Evolutionary conservation across 352 stramenopile genomes (phyloP), one percentile per base, ranked within the genome.

Genomic region (Globisporangium perplexum): DNA sequence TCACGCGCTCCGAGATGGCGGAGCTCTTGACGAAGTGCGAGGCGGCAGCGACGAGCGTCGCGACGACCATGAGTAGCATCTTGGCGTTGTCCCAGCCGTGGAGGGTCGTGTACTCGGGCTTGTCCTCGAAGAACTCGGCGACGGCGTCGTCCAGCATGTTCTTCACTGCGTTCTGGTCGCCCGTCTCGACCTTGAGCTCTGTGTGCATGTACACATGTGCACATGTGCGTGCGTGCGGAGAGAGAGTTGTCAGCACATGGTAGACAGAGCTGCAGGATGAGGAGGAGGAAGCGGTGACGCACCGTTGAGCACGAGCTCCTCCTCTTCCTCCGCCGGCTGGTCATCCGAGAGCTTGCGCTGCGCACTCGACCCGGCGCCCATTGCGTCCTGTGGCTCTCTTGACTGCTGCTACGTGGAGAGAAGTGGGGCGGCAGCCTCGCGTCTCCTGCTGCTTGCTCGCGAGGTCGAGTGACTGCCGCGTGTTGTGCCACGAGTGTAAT

Each of bases 61-160:
- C 78, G 30, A 92, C 20, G 44, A 86, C 67, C 82, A 95, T 91
- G 15, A 90, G 55, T 47, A 90, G 41, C 36, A 95, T 60, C 59
- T 95, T 95, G 47, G 84, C 60, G 55, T 95, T 95, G 62, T 95
- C 82, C 72, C 77, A 87, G 30, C 71, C 78, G 53, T 93, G 92
- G 47, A 89, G 72, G 28, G 90, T 65, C 45, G 66, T 59, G 44
- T 76, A 88, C 4, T 77, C 61, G 28, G 70, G 47, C 47, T 77
- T 83, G 22, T 69, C 66, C 55, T 90, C 59, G 51, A 90, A 88
- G 53, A 83, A 77, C 63, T 91, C 84, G 50, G 73, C 58, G 48
- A 95, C 74, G 18, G 74, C 77, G 57, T 95, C 84, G 60, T 95
- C 84, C 51, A 95, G 65, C 38, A 95, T 70, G 58, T 93, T 93